These are phyloP conservation scores for Pyrenula massariospora DNA, from an alignment of 495 filamentous ascomycete species.

Conservation along the genomic window DNA sequence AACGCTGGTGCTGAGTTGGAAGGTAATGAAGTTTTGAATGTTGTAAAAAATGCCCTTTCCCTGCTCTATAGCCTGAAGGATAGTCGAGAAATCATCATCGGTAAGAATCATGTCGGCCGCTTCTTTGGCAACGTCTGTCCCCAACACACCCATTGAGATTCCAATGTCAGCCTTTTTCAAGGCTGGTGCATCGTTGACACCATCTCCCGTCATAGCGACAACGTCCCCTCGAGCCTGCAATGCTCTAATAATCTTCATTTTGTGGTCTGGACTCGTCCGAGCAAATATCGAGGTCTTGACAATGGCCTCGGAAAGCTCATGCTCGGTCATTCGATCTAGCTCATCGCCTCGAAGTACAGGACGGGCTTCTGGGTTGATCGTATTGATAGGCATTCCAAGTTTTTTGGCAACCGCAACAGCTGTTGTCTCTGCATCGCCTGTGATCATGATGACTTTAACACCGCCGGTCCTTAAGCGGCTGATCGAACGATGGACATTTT, in stretches of 20 bases:
- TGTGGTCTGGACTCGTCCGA: slow-evolving; percentile 92
- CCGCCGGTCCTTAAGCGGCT: slow-evolving; percentile 83
- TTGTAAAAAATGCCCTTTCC: slow-evolving; percentile 99
- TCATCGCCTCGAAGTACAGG: slow-evolving; percentile 81
- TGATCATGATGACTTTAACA: slow-evolving; percentile 98
- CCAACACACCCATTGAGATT: slow-evolving; percentile 89
- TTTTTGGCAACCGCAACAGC: slow-evolving; percentile 87
- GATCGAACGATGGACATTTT: slow-evolving; percentile 81
- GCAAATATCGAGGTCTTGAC: slow-evolving; percentile 86
- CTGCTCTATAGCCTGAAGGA: slow-evolving; percentile 91
- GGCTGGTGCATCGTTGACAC: slow-evolving; percentile 94
- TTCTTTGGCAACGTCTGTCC: slow-evolving; percentile 97
- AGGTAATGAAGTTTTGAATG: slow-evolving; percentile 98
- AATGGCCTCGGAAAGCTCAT: slow-evolving; percentile 72
- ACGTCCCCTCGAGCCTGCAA: slow-evolving; percentile 91
- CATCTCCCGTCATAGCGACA: slow-evolving; percentile 97
- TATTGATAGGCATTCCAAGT: slow-evolving; percentile 72
- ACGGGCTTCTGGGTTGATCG: slow-evolving; percentile 27
- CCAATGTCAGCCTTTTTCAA: slow-evolving; percentile 97
- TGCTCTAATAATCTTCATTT: slow-evolving; percentile 89
- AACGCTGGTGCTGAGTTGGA: slow-evolving; percentile 94
- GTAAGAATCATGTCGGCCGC: slow-evolving; percentile 99
- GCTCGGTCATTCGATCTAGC: slow-evolving; percentile 77
- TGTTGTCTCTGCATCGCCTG: slow-evolving; percentile 88
- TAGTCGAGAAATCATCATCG: slow-evolving; percentile 96